Percentiles rank a stretch among this genome's conserved stretches.
phyloP scores from a whole-genome alignment of 192 early-diverging fungal species.

The Backusella tarrabulga region DNA sequence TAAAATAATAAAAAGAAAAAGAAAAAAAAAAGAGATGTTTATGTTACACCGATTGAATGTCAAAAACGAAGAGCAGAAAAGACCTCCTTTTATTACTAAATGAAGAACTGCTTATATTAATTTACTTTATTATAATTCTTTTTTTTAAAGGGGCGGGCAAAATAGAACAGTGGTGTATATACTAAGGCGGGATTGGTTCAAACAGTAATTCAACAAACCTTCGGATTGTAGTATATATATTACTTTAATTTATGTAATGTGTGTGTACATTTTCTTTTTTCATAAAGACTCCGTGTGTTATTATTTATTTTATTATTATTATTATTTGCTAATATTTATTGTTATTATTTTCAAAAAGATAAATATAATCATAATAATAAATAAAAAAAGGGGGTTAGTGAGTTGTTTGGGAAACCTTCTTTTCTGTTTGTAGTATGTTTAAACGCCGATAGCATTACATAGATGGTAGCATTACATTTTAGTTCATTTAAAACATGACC shows the following conservation, averaged over 20 bases:
- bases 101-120: neutral
- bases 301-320: neutral
- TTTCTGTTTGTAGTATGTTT: neutral
- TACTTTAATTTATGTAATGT: constrained; percentile 3
- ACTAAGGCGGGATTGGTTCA: neutral
- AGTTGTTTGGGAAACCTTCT: neutral
- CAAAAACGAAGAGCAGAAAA: constrained; percentile 5
- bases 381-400: neutral
- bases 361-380: neutral
- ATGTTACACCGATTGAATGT: constrained; percentile 6
- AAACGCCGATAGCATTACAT: neutral
- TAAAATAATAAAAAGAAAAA: neutral
- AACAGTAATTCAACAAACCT: neutral
- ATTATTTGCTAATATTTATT: neutral
- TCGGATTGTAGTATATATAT: neutral
- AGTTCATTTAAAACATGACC: neutral
- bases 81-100: constrained; percentile 3
- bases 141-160: neutral
- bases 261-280: constrained; percentile 1
- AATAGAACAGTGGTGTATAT: neutral
- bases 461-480: neutral
- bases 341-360: neutral
- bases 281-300: constrained; percentile 2
- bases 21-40: neutral
- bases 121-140: neutral